Evolutionary conservation across 2,329 filamentous ascomycete species (phyloP), one percentile per base, ranked within the genome.

Genomic region (Knufia petricola): DNA sequence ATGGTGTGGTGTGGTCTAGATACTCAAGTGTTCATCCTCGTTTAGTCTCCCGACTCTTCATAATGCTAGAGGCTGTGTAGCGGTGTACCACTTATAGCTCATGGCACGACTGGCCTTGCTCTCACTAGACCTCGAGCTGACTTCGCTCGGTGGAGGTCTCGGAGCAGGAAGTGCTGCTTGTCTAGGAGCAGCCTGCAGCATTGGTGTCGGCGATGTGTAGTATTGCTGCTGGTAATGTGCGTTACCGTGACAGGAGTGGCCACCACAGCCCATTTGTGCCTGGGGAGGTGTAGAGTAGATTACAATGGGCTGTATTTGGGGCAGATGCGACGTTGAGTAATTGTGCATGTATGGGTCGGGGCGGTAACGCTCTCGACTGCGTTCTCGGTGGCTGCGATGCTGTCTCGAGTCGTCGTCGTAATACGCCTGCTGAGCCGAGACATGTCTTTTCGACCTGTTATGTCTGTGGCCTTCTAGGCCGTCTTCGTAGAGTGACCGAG

Each of bases 1-100:
- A n/a, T n/a, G n/a, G n/a, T n/a, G n/a, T n/a, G n/a, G n/a, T n/a
- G n/a, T n/a, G n/a, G n/a, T n/a, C n/a, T n/a, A n/a, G n/a, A n/a
- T n/a, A n/a, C n/a, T n/a, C n/a, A n/a, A n/a, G n/a, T n/a, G n/a
- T n/a, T n/a, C n/a, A n/a, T n/a, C n/a, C n/a, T n/a, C n/a, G n/a
- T n/a, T n/a, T n/a, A n/a, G n/a, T n/a, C n/a, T n/a, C n/a, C n/a
- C n/a, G n/a, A n/a, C n/a, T n/a, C n/a, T n/a, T 44, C 24, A 47
- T 9, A 47, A 10, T 8, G 13, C 26, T 21, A 47, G 36, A 2
- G 44, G 44, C 44, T 47, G 44, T 4, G 44, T 47, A 24, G 44
- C 44, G 8, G 44, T 38, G 20, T 47, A 39, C 44, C 44, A 47
- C 21, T 47, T 47, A 17, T 47, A 39, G 34, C 44, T 47, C 44